phyloP scores from a whole-genome alignment of 2,329 filamentous ascomycete genomes.

The Colletotrichum noveboracense region DNA sequence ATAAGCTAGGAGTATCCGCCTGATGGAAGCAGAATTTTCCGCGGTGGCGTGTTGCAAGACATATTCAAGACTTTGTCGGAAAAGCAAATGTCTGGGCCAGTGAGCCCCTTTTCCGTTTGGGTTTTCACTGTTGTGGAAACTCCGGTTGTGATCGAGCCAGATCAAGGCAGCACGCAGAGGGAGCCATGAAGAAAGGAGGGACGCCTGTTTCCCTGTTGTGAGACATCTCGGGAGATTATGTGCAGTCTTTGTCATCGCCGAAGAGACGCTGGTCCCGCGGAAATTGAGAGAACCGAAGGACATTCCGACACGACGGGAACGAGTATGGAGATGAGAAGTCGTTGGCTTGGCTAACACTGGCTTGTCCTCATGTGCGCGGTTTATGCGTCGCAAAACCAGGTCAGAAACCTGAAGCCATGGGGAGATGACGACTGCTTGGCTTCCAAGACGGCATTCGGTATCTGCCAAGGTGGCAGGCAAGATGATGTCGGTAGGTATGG shows the following conservation, averaged over 20 bases:
- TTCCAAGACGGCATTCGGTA: constrained; percentile 7
- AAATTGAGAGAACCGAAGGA: constrained; percentile 4
- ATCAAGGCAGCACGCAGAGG: neutral
- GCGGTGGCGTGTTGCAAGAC: neutral
- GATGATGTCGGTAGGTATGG: neutral
- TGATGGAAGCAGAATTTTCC: neutral
- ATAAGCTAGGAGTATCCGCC: neutral
- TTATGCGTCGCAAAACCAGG: constrained; percentile 2
- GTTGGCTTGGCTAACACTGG: neutral
- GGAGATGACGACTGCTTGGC: constrained; percentile 4
- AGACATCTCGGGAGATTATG: neutral
- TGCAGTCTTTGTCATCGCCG: neutral
- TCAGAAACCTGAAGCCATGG: neutral
- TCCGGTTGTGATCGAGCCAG: neutral
- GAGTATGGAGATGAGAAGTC: neutral
- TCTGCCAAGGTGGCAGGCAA: neutral
- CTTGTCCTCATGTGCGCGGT: neutral
- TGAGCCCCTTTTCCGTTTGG: neutral
- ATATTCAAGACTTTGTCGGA: neutral
- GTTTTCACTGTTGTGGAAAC: neutral
- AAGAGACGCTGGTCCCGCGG: neutral
- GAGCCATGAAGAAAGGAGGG: neutral
- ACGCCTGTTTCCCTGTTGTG: neutral
- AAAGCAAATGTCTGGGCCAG: neutral
- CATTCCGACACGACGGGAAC: neutral